Evolutionary conservation across 768 basidiomycete genomes (phyloP).

Genomic region (Infundibulicybe gibba): DNA sequence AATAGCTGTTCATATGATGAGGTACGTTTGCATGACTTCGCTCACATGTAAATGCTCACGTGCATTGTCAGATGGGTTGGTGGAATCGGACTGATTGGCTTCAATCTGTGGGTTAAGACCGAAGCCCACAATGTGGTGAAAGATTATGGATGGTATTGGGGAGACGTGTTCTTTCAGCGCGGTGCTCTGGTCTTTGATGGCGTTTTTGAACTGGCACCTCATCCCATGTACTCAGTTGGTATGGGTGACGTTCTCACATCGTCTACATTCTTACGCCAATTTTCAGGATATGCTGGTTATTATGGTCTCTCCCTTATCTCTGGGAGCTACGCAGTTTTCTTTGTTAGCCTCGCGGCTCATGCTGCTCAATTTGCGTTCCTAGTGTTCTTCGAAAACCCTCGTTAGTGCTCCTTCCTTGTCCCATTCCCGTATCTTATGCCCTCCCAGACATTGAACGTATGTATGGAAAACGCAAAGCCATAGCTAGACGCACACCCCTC

Average conservation of each 20-base stretch:
- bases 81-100: slow-evolving; percentile 80
- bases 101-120: slow-evolving; percentile 98
- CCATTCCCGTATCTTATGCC: not conserved
- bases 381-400: slow-evolving; percentile 94
- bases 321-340: slow-evolving; percentile 87
- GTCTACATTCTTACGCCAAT: not conserved
- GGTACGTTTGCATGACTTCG: slow-evolving; percentile 36
- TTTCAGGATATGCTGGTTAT: slow-evolving; percentile 88
- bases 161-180: slow-evolving; percentile 90
- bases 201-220: slow-evolving; percentile 91
- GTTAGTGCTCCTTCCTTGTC: slow-evolving; percentile 43
- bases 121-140: slow-evolving; percentile 98
- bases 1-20: slow-evolving; percentile 66
- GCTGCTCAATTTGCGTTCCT: slow-evolving; percentile 97
- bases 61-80: slow-evolving; percentile 69
- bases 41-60: not conserved
- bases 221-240: slow-evolving; percentile 94
- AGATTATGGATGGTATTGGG: slow-evolving; percentile 99
- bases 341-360: slow-evolving; percentile 91
- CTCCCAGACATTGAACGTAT: slow-evolving; percentile 83
- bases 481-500: slow-evolving; percentile 79
- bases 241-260: slow-evolving; percentile 15
- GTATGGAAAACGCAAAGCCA: slow-evolving; percentile 89
- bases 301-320: slow-evolving; percentile 92
- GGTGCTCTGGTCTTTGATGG: slow-evolving; percentile 95